A percentile compares a stretch with the other conserved stretches of the same genome.
Conservation (phyloP, 2,329 filamentous ascomycete species). For the Colletotrichum eremochloae region DNA sequence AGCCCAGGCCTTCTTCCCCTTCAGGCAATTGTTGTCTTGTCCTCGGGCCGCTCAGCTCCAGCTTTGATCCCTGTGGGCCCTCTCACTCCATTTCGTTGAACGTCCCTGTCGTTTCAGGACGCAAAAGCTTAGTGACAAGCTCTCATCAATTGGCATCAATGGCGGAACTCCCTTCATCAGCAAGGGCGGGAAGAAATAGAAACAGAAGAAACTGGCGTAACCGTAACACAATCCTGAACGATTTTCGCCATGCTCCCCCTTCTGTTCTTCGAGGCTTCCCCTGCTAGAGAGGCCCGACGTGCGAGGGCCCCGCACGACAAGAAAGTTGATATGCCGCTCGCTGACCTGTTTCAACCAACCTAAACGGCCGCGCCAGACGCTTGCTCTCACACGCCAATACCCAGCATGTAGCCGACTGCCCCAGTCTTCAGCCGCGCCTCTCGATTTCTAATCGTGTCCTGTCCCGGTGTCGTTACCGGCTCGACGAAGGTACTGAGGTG, state of each 20-base stretch:
- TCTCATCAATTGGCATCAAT: conserved; percentile 12
- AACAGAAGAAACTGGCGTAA: conserved; percentile 9
- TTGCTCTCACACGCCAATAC: not conserved
- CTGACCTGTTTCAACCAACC: conserved; percentile 24
- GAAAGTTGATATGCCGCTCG: conserved; percentile 37
- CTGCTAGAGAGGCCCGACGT: conserved; percentile 21
- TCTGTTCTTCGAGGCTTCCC: not conserved
- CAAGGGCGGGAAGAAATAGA: conserved; percentile 1
- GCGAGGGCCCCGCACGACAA: conserved; percentile 25
- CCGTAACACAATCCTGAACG: conserved; percentile 11
- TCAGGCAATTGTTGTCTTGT: conserved; percentile 26
- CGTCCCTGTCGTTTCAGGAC: conserved; percentile 40
- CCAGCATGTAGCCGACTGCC: conserved; percentile 10
- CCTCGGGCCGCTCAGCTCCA: conserved; percentile 30
- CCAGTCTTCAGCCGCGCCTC: conserved; percentile 10
- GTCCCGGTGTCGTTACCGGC: conserved; percentile 26
- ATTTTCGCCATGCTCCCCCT: conserved; percentile 19
- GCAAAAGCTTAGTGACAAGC: conserved; percentile 39
- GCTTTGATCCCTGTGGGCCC: conserved; percentile 29
- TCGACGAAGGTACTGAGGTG: conserved; percentile 15
- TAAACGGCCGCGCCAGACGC: conserved; percentile 12
- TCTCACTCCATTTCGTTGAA: not conserved
- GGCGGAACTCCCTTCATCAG: conserved; percentile 1
- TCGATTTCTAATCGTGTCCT: conserved; percentile 16
- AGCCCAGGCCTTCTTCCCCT: conserved; percentile 11